Percentiles rank a stretch among this genome's conserved stretches.
These are phyloP conservation scores for Cystofilobasidium capitatum DNA, from an alignment of 768 basidiomycete species.

Conservation along the genomic window DNA sequence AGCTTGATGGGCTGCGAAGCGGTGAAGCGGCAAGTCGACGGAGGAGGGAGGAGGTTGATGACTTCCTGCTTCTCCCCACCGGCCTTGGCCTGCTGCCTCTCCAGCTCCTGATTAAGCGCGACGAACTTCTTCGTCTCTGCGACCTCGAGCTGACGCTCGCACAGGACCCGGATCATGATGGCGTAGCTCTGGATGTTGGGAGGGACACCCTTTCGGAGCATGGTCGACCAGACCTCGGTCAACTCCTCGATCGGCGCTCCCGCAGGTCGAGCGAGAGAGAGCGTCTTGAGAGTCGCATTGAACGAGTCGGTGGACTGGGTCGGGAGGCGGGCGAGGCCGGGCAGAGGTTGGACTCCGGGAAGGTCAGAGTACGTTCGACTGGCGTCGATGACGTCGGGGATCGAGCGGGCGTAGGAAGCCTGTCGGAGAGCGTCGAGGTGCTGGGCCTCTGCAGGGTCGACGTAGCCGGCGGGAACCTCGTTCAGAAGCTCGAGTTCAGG, in stretches of 20 bases:
- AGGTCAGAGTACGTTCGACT: not conserved
- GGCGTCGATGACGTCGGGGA: not conserved
- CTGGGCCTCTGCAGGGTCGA: not conserved
- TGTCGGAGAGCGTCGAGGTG: not conserved
- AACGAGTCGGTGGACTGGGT: constrained; percentile 44
- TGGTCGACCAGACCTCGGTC: constrained; percentile 60
- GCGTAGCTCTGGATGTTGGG: constrained; percentile 59
- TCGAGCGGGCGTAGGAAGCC: not conserved
- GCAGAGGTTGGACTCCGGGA: not conserved
- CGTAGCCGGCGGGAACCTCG: not conserved
- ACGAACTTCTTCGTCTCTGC: constrained; percentile 23
- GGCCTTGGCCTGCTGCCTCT: not conserved
- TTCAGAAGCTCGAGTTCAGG: not conserved
- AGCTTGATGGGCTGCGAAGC: constrained; percentile 35
- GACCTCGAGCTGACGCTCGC: constrained; percentile 60
- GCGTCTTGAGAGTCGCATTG: constrained; percentile 54
- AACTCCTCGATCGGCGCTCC: constrained; percentile 53
- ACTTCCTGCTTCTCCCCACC: not conserved
- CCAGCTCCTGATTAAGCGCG: constrained; percentile 7
- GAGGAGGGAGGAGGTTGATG: constrained; percentile 12
- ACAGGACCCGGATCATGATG: constrained; percentile 53
- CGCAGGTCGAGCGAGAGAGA: constrained; percentile 39
- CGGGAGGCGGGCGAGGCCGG: constrained; percentile 1
- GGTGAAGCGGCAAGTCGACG: constrained; percentile 3
- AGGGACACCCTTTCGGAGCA: constrained; percentile 53